Evolutionary conservation across 164 flowering plant species (phyloP).

Genomic region (Paratinospora sagittata): DNA sequence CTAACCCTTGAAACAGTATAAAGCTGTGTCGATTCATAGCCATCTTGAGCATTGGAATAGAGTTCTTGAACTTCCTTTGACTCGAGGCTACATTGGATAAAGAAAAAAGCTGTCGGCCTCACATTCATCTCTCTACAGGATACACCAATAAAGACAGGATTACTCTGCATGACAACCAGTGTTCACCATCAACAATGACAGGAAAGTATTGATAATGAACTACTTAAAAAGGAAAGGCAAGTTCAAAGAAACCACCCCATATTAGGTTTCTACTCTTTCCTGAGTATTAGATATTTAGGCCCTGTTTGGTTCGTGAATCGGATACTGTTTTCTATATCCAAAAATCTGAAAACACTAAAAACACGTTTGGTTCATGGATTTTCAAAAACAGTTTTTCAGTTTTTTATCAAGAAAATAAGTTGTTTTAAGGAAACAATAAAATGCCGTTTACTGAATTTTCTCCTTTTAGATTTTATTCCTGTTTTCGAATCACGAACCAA

Average conservation of each 20-base stretch:
- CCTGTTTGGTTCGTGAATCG: too few relatives aligned
- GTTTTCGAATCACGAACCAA: too few relatives aligned
- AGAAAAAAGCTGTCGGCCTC: slow-evolving; percentile 89
- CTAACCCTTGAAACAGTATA: slow-evolving; percentile 61
- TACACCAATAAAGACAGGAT: slow-evolving; percentile 71
- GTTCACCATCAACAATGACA: slow-evolving; percentile 11
- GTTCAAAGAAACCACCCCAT: neutral
- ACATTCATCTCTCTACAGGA: slow-evolving; percentile 78
- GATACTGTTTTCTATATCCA: too few relatives aligned
- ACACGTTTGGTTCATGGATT: too few relatives aligned
- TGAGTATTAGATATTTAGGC: neutral
- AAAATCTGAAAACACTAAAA: too few relatives aligned
- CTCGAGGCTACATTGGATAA: slow-evolving; percentile 61
- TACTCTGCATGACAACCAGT: slow-evolving; percentile 39
- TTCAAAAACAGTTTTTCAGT: too few relatives aligned
- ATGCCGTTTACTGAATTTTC: too few relatives aligned
- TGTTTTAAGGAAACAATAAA: too few relatives aligned
- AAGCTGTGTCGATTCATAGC: slow-evolving; percentile 84
- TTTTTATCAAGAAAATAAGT: too few relatives aligned
- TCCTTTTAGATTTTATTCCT: too few relatives aligned
- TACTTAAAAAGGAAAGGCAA: neutral
- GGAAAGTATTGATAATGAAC: neutral
- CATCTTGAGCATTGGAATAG: slow-evolving; percentile 75
- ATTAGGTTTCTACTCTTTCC: neutral
- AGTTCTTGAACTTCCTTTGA: slow-evolving; percentile 61